These are phyloP conservation scores for Arctostaphylos glauca DNA, from an alignment of 148 eudicot genomes.

Conservation along the genomic window DNA sequence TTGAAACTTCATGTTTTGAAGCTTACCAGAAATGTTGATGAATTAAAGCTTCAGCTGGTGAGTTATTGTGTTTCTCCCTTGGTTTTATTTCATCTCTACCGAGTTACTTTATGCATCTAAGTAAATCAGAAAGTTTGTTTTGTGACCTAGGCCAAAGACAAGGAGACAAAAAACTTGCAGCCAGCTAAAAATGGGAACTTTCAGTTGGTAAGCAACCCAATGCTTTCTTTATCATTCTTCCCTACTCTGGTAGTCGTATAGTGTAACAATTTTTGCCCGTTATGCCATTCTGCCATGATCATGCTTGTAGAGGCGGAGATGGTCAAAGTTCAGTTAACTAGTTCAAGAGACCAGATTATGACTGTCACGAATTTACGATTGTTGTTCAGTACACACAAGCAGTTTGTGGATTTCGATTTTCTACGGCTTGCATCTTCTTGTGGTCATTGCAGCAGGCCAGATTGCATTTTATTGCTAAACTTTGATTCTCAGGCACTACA, in stretches of 20 bases:
- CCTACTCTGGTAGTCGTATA: neutral
- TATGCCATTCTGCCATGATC: conserved; percentile 6
- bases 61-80: conserved; percentile 28
- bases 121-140: conserved; percentile 15
- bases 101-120: neutral
- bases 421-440: neutral
- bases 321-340: conserved; percentile 6
- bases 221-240: conserved; percentile 10
- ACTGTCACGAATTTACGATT: neutral
- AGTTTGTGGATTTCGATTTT: neutral
- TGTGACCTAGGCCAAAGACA: conserved; percentile 55
- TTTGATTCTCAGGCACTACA: neutral
- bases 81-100: conserved; percentile 7
- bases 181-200: conserved; percentile 29
- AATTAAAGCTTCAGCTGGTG: conserved; percentile 65
- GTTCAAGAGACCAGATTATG: conserved; percentile 5
- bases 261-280: neutral
- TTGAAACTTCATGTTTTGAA: conserved; percentile 85
- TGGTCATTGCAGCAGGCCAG: neutral
- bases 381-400: neutral
- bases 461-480: neutral
- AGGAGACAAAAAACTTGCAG: conserved; percentile 32
- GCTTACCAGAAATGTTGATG: conserved; percentile 63
- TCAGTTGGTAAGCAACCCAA: conserved; percentile 39
- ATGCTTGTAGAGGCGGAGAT: conserved; percentile 20